Evolutionary conservation across 768 basidiomycete species (phyloP), one percentile per base, ranked within the genome.

Genomic region (Suillus variegatus): DNA sequence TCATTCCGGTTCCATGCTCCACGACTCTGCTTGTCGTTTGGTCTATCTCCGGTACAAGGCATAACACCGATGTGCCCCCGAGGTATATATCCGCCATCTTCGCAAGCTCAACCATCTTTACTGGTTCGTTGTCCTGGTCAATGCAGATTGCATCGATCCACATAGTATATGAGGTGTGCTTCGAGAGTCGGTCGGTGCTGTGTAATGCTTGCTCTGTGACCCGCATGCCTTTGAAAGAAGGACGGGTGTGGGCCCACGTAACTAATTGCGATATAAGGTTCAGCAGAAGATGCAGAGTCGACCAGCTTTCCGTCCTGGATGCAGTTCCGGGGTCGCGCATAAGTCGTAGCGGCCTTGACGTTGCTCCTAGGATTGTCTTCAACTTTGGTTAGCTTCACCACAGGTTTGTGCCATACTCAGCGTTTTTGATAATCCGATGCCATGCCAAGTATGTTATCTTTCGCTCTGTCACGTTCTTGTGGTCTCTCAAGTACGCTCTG

Each of bases 111-210:
- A 55, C 8, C 51, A 38, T 36, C 35, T 55, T 63, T 6, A 32
- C 52, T 36, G 47, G 40, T 40, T 63, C 49, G 25, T 63, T 43
- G 44, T 63, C 40, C 18, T 63, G 62, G 22, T 22, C 22, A 43
- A 63, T 63, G 52, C 62, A 63, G 22, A 63, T 54, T 32, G 62
- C 52, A 57, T 63, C 62, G 9, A 63, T 55, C 62, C 62, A 63
- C 51, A 63, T 25, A 56, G 61, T 47, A 38, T 62, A 52, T 22
- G 61, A 16, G 43, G 61, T 52, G 47, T 51, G n/a, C 38, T 49
- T 62, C 47, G 61, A 62, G 61, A 62, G 47, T 32, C 47, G 61
- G 14, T 46, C 47, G 44, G 35, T 35, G 4, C 52, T 62, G 46
- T 12, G 61, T 25, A 62, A 36, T 62, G 61, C 61, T 52, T 62